These are phyloP conservation scores for Rhinocladiella mackenziei DNA, from an alignment of 2,329 filamentous ascomycete species.

Conservation along the genomic window DNA sequence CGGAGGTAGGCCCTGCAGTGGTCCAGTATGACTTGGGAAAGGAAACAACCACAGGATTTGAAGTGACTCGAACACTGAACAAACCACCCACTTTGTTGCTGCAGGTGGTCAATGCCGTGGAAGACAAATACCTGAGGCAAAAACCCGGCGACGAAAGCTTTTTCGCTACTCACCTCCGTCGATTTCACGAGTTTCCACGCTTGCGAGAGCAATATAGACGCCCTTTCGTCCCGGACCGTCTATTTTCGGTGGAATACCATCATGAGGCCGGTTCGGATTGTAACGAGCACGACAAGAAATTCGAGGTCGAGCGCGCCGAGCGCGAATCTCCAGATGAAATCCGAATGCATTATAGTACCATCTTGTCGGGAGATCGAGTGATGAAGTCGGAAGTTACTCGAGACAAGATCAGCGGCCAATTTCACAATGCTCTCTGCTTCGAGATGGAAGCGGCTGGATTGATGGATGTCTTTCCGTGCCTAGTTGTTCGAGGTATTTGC, in stretches of 20 bases:
- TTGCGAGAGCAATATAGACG: conserved; percentile 1
- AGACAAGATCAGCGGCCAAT: conserved; percentile 6
- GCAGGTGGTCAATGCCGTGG: neutral
- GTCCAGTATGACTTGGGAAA: conserved; percentile 21
- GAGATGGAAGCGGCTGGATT: conserved; percentile 26
- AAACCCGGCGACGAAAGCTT: conserved; percentile 1
- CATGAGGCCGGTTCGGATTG: conserved; percentile 3
- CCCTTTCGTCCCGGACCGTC: conserved; percentile 1
- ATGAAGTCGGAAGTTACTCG: conserved; percentile 11
- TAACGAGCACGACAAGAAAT: conserved; percentile 1
- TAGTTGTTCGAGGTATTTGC: conserved; percentile 19
- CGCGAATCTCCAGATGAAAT: neutral
- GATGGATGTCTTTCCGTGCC: conserved; percentile 18
- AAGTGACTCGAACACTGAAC: conserved; percentile 9
- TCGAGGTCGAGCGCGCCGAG: neutral
- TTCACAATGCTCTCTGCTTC: conserved; percentile 12
- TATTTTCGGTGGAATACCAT: conserved; percentile 1
- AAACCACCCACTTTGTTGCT: conserved; percentile 8
- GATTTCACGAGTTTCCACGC: conserved; percentile 3
- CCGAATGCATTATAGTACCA: conserved; percentile 10
- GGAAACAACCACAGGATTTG: conserved; percentile 4
- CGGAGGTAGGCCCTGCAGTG: conserved; percentile 2
- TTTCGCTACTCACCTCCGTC: neutral
- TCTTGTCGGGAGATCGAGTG: conserved; percentile 9
- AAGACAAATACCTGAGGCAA: conserved; percentile 3